Conservation (phyloP, 2,329 filamentous ascomycete genomes). For the Tolypocladium sp. region DNA sequence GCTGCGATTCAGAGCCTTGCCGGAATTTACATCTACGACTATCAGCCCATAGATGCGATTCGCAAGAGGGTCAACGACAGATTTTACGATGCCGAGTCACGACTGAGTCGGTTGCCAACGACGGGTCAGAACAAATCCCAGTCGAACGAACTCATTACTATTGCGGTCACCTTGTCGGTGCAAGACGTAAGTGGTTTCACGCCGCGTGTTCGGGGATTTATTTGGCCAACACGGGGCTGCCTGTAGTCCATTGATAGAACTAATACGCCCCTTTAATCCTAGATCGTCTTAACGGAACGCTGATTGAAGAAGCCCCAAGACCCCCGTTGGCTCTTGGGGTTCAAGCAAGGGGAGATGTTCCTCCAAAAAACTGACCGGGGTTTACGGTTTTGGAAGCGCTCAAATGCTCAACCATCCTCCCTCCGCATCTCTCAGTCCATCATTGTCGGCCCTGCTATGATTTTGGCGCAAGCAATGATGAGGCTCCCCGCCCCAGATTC, state of each 20-base stretch:
- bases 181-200: conserved; percentile 22
- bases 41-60: conserved; percentile 21
- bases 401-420: conserved; percentile 22
- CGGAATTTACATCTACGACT: conserved; percentile 31
- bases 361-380: conserved; percentile 25
- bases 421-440: conserved; percentile 27
- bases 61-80: conserved; percentile 21
- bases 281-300: conserved; percentile 27
- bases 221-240: no score
- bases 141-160: conserved; percentile 25
- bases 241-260: not conserved
- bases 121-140: conserved; percentile 10
- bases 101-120: conserved; percentile 16
- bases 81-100: conserved; percentile 19
- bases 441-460: conserved; percentile 27
- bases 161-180: conserved; percentile 27
- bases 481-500: conserved; percentile 15
- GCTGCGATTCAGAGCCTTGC: conserved; percentile 29
- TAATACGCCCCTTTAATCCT: not conserved
- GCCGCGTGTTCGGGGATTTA: not conserved
- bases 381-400: conserved; percentile 22
- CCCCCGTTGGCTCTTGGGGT: conserved; percentile 30
- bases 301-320: conserved; percentile 18
- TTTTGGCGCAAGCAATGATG: conserved; percentile 30
- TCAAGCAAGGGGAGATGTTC: conserved; percentile 23